A percentile compares a stretch with the other conserved stretches of the same genome.
phyloP scores from a whole-genome alignment of 2,329 filamentous ascomycete species.

The Alternaria novae-zelandiae region DNA sequence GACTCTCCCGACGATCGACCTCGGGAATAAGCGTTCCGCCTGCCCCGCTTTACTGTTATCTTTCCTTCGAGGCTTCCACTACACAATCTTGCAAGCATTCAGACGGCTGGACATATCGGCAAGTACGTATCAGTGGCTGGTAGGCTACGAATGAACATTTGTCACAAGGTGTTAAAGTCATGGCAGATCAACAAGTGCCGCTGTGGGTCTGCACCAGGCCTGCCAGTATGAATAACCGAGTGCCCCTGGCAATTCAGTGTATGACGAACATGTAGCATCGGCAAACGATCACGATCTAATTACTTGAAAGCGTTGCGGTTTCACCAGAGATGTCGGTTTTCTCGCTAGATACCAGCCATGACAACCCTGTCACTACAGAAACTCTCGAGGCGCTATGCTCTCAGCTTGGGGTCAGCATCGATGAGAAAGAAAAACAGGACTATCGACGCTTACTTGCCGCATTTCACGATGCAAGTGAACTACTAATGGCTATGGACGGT shows the following conservation, averaged over 20 bases:
- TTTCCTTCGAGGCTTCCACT: neutral
- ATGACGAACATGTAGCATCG: neutral
- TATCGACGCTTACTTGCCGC: constrained; percentile 48
- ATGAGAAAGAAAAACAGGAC: constrained; percentile 47
- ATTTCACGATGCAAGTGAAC: constrained; percentile 48
- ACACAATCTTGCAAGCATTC: neutral
- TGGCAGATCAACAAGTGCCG: neutral
- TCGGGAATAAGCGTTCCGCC: neutral
- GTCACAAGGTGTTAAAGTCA: neutral
- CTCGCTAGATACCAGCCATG: constrained; percentile 40
- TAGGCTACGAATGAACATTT: neutral
- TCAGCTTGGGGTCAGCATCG: constrained; percentile 41
- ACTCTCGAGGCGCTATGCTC: constrained; percentile 43
- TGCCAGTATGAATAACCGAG: neutral
- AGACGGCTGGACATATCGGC: neutral
- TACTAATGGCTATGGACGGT: constrained; percentile 46
- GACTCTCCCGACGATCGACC: constrained; percentile 6
- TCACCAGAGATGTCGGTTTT: constrained; percentile 47
- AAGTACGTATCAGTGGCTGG: neutral
- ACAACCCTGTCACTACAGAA: constrained; percentile 43
- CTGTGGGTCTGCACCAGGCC: neutral
- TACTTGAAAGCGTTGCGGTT: neutral
- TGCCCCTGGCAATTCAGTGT: neutral
- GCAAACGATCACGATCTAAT: neutral
- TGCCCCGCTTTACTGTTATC: constrained; percentile 7